Percentiles rank a stretch among this genome's conserved stretches.
These are phyloP conservation scores for Alternaria metachromatica DNA, from an alignment of 2,329 filamentous ascomycete species.

Conservation along the genomic window DNA sequence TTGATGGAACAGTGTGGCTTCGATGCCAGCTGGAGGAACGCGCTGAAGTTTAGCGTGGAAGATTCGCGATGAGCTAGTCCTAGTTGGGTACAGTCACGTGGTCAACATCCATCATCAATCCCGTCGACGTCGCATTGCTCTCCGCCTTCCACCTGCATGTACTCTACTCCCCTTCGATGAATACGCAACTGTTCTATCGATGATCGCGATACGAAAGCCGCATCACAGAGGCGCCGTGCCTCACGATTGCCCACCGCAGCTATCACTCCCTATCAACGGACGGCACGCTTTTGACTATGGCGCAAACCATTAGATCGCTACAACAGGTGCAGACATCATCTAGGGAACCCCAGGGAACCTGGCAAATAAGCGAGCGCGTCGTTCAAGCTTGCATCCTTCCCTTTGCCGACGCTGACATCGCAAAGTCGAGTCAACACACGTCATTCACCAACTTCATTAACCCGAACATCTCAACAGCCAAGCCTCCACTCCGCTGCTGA, in stretches of 20 bases:
- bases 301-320: no score
- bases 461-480: neutral
- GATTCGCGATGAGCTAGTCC: neutral
- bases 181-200: neutral
- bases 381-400: neutral
- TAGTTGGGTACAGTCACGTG: neutral
- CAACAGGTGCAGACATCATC: no score
- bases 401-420: neutral
- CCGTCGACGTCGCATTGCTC: neutral
- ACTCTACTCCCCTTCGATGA: neutral
- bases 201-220: neutral
- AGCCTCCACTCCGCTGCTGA: neutral
- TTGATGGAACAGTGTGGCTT: neutral
- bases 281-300: neutral
- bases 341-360: no score
- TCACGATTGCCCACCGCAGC: neutral
- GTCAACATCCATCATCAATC: neutral
- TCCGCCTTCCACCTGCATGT: neutral
- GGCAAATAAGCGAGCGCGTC: no score
- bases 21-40: neutral
- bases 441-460: neutral
- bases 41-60: neutral
- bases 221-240: neutral
- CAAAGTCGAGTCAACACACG: neutral
- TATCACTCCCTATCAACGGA: neutral